A percentile compares a stretch with the other conserved stretches of the same genome.
Evolutionary conservation across 257 asterid genomes (phyloP).

Genomic region (Mitragyna speciosa): DNA sequence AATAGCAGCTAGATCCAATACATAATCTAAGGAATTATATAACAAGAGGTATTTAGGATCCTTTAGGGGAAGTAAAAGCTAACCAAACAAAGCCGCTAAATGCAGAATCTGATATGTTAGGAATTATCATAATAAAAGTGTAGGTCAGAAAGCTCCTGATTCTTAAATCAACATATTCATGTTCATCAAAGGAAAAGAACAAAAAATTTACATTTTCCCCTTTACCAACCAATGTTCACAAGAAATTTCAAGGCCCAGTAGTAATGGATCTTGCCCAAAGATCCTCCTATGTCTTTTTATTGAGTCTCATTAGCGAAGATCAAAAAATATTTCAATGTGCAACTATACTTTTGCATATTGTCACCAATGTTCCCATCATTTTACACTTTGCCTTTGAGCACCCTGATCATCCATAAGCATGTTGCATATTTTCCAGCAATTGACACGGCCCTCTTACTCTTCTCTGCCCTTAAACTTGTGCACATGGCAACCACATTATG

Average conservation of each 20-base stretch:
- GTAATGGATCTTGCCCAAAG: background rate
- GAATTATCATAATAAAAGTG: no score
- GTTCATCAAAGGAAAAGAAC: background rate
- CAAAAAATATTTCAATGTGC: background rate
- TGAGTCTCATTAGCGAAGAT: background rate
- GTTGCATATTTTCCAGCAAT: no score
- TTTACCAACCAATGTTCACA: conserved; percentile 4
- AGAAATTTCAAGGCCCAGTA: background rate
- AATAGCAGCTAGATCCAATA: background rate
- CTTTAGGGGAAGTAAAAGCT: background rate
- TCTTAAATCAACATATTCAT: background rate
- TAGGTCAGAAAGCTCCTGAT: no score
- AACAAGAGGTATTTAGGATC: background rate
- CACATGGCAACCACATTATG: background rate
- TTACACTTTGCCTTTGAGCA: no score
- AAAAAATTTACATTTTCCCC: background rate
- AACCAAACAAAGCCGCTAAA: background rate
- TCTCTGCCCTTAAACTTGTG: no score
- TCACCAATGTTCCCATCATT: background rate
- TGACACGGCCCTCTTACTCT: no score
- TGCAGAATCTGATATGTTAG: no score
- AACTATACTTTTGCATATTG: background rate
- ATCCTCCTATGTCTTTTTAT: background rate
- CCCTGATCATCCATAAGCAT: no score
- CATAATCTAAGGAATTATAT: background rate